Percentiles rank a stretch among this genome's conserved stretches.
These are phyloP conservation scores for Penicillium brevicompactum DNA, from an alignment of 2,329 filamentous ascomycete genomes.

Conservation along the genomic window DNA sequence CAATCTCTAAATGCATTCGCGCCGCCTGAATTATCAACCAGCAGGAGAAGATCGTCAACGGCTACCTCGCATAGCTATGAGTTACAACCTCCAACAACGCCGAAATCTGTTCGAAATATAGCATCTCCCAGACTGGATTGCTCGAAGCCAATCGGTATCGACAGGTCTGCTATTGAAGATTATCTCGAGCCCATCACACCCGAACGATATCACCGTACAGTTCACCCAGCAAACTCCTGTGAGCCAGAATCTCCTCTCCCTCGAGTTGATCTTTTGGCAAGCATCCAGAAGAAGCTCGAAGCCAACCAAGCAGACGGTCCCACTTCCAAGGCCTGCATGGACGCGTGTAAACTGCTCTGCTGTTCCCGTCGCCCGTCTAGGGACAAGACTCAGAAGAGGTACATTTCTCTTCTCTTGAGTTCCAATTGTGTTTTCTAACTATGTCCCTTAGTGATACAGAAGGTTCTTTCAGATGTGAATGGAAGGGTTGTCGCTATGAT, in stretches of 20 bases:
- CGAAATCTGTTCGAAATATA: background rate
- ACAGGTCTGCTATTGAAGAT: background rate
- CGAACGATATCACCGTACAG: background rate
- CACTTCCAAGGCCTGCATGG: background rate
- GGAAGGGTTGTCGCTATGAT: slow-evolving; percentile 6
- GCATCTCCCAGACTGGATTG: background rate
- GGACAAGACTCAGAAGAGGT: background rate
- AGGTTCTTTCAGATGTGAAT: slow-evolving; percentile 1
- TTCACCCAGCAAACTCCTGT: background rate
- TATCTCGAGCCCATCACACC: background rate
- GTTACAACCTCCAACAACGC: background rate
- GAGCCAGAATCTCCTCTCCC: background rate
- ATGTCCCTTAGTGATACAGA: background rate
- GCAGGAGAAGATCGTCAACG: background rate
- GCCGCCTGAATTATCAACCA: background rate
- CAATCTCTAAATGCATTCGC: background rate
- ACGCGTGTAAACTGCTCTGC: background rate
- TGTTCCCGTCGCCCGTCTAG: background rate
- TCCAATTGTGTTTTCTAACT: background rate
- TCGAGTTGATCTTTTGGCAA: background rate
- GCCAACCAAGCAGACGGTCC: background rate
- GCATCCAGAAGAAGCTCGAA: background rate
- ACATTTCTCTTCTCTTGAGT: background rate
- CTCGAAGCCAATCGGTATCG: background rate
- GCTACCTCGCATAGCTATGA: background rate